Percentiles rank a stretch among this genome's conserved stretches.
phyloP scores from a whole-genome alignment of 306 rosid species.

The Fragaria vesca region DNA sequence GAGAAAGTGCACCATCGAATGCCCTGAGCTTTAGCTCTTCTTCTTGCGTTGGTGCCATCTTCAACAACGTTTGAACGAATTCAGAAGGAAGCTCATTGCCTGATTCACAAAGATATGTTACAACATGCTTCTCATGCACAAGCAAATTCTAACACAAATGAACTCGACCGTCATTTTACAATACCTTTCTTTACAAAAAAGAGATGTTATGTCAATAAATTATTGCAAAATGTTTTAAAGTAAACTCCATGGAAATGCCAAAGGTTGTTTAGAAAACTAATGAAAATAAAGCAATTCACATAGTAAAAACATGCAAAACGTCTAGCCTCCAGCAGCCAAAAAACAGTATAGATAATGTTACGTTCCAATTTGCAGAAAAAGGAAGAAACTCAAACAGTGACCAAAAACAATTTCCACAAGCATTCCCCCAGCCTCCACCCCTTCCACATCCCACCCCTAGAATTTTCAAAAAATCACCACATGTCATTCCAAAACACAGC shows the following conservation, averaged over 20 bases:
- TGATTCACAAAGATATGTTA: conserved; percentile 37
- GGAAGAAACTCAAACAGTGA: neutral
- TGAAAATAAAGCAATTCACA: neutral
- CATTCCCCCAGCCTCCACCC: neutral
- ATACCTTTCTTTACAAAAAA: conserved; percentile 1
- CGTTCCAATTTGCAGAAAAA: neutral
- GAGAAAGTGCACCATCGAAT: conserved; percentile 54
- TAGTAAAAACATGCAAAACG: neutral
- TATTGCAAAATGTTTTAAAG: neutral
- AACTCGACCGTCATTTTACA: neutral
- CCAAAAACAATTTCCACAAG: neutral
- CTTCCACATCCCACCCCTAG: neutral
- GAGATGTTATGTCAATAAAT: neutral
- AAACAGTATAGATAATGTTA: neutral
- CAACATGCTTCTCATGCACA: conserved; percentile 15
- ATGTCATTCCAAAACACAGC: conserved; percentile 1
- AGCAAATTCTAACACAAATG: neutral
- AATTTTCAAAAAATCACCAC: neutral
- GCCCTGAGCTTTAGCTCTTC: conserved; percentile 92
- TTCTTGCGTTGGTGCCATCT: conserved; percentile 86
- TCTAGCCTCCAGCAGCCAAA: neutral
- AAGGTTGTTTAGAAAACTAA: neutral
- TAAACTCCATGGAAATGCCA: neutral
- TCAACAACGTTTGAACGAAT: conserved; percentile 65
- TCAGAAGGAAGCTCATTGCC: conserved; percentile 91